Conservation (phyloP, 768 basidiomycete species). For the Auriscalpium orientale region DNA sequence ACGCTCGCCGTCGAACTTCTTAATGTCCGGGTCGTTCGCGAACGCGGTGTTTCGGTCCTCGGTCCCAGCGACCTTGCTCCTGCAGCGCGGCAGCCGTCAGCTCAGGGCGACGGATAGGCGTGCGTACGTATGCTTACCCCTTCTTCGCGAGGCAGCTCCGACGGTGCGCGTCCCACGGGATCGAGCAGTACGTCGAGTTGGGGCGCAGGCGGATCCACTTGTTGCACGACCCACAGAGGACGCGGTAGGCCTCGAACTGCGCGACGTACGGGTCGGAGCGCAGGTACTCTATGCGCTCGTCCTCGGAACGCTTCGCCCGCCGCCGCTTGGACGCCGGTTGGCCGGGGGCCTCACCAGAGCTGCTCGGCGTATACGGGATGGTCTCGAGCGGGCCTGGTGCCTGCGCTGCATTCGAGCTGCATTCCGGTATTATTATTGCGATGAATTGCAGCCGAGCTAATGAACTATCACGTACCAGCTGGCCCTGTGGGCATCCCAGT, state of each 20-base stretch:
- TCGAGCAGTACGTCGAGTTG: conserved; percentile 83
- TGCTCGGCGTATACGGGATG: not conserved
- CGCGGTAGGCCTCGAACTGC: conserved; percentile 74
- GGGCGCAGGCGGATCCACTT: conserved; percentile 84
- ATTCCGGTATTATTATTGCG: not conserved
- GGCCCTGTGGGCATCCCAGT: conserved; percentile 60
- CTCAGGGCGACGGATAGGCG: not conserved
- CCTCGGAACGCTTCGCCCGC: conserved; percentile 69
- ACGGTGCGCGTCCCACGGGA: conserved; percentile 81
- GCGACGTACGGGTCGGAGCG: conserved; percentile 69
- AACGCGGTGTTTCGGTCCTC: conserved; percentile 55
- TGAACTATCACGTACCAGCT: conserved; percentile 35
- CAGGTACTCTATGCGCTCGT: conserved; percentile 64
- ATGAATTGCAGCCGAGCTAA: not conserved
- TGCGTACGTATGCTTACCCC: conserved; percentile 37
- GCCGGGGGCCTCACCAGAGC: not conserved
- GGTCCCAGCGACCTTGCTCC: conserved; percentile 33
- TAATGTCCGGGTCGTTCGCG: conserved; percentile 59
- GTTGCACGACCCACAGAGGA: conserved; percentile 72
- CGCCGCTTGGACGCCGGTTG: conserved; percentile 42
- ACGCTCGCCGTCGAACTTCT: conserved; percentile 69
- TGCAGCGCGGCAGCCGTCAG: not conserved
- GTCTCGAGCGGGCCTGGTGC: conserved; percentile 1
- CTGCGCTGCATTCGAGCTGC: not conserved
- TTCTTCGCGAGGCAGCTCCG: conserved; percentile 79